Evolutionary conservation across 163 green algal species (phyloP).

Genomic region (Scenedesmus sp.): DNA sequence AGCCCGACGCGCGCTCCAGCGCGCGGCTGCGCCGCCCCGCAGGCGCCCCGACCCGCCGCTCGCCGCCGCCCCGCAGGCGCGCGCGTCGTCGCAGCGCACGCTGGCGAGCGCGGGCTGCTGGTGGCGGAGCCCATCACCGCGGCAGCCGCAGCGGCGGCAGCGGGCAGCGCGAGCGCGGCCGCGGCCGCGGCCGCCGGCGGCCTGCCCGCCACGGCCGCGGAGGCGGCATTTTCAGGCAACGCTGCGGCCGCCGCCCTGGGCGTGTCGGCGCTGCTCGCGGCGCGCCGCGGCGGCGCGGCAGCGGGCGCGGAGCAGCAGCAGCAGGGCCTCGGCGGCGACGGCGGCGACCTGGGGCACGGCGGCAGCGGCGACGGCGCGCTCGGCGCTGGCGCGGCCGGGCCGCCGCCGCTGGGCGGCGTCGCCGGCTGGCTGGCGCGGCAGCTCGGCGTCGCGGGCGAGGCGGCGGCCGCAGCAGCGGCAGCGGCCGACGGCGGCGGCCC

Average conservation of each 20-base stretch:
- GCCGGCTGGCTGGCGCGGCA: slow-evolving; percentile 21
- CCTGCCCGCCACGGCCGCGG: neutral
- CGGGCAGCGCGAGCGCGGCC: neutral
- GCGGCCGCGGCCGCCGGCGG: slow-evolving; percentile 2
- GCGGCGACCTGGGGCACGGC: neutral
- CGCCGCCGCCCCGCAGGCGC: neutral
- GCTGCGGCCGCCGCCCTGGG: slow-evolving; percentile 11
- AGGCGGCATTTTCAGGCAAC: slow-evolving; percentile 14
- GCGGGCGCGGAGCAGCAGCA: neutral
- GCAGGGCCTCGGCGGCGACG: neutral
- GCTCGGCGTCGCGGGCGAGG: slow-evolving; percentile 32
- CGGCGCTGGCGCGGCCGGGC: neutral
- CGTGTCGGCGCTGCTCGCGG: slow-evolving; percentile 10
- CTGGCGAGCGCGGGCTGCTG: slow-evolving; percentile 29
- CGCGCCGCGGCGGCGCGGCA: neutral
- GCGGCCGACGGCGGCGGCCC: neutral
- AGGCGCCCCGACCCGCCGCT: neutral
- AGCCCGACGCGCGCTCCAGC: neutral
- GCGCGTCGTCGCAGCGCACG: slow-evolving; percentile 14
- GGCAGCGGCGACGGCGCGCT: too few species aligned
- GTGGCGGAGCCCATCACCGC: slow-evolving; percentile 35
- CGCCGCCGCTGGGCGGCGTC: neutral
- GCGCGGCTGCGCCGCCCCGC: neutral
- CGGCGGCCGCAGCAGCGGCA: slow-evolving; percentile 1
- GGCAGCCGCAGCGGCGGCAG: slow-evolving; percentile 7